Base-by-base conservation (phyloP, 495 filamentous ascomycete genomes). In the Filosporella fistucella region DNA sequence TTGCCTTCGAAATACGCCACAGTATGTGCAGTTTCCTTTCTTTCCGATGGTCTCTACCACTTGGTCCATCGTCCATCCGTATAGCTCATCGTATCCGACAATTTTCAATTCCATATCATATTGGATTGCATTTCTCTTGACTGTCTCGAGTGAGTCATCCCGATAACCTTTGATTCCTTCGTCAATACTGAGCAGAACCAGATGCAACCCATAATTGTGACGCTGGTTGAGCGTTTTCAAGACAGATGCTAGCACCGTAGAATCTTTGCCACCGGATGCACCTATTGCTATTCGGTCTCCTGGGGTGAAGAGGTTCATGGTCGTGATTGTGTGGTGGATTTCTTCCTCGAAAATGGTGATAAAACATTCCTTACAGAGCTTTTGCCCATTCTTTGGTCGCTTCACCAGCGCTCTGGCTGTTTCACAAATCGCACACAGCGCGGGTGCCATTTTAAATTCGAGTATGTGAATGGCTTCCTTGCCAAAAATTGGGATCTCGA, bases 11-110 rank as follows among this genome's bases (percentile, higher is more conserved):
- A 98, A 98, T 25, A 98, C 93, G 3, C 93, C 93, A 59, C 93
- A 98, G 63, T 97, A 97, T 24, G 93, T 98, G 72, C 93, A 98
- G 66, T 97, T 98, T 29, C 94, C 94, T 68, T 96, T 96, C 66
- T 96, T 96, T 21, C 94, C 94, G 41, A 97, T 86, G 47, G 93
- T 87, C 57, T 85, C 82, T 2, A 98, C 93, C 11, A 98, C 93
- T 56, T 96, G 86, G 64, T 98, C 93, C 93, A 98, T 98, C 9
- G 91, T 96, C 93, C 93, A 98, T 2, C 94, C 93, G 63, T 97
- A 98, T 4, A 98, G 73, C 63, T 97, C 91, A 29, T 80, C 83
- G 63, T 98, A 98, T 34, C 91, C 87, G 21, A 98, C 80, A 37
- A 98, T 93, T 56, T 84, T 84, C 25, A 98, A 71, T 2, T 86